phyloP scores from a whole-genome alignment of 768 basidiomycete genomes.

The Tulasnella sp. region DNA sequence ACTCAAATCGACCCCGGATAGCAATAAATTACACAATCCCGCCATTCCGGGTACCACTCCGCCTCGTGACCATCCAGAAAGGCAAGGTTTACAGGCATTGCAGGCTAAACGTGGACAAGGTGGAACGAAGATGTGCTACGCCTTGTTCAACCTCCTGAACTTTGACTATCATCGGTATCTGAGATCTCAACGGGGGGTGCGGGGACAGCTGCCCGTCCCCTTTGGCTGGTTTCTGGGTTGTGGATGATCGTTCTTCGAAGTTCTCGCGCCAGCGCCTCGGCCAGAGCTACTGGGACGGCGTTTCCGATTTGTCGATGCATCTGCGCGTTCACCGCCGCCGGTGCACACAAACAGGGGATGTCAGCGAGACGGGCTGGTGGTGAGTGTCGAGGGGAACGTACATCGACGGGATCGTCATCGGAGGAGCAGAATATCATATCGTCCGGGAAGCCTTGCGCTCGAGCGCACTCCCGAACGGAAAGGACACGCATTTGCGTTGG shows the following conservation, averaged over 20 bases:
- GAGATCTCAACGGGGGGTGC: too few species aligned
- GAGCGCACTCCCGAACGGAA: constrained; percentile 53
- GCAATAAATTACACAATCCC: too few species aligned
- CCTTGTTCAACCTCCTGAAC: too few species aligned
- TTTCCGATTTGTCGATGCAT: constrained; percentile 71
- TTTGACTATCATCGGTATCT: too few species aligned
- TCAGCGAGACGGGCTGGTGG: constrained; percentile 4
- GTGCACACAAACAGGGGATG: background rate
- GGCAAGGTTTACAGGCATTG: too few species aligned
- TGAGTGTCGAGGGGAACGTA: constrained; percentile 27
- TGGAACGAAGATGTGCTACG: too few species aligned
- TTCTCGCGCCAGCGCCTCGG: constrained; percentile 41
- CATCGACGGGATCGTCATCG: constrained; percentile 36
- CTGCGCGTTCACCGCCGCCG: too few species aligned
- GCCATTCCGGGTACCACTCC: too few species aligned
- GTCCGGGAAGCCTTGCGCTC: constrained; percentile 72
- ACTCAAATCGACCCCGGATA: too few species aligned
- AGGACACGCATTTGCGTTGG: constrained; percentile 63
- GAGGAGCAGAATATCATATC: constrained; percentile 46
- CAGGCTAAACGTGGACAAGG: too few species aligned
- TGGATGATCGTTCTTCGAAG: background rate
- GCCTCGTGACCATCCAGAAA: too few species aligned
- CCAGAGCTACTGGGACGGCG: constrained; percentile 62
- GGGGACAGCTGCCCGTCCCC: too few species aligned
- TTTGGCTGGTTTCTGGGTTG: background rate